phyloP scores from a whole-genome alignment of 208 protist species.

The Trichomonas tenax region DNA sequence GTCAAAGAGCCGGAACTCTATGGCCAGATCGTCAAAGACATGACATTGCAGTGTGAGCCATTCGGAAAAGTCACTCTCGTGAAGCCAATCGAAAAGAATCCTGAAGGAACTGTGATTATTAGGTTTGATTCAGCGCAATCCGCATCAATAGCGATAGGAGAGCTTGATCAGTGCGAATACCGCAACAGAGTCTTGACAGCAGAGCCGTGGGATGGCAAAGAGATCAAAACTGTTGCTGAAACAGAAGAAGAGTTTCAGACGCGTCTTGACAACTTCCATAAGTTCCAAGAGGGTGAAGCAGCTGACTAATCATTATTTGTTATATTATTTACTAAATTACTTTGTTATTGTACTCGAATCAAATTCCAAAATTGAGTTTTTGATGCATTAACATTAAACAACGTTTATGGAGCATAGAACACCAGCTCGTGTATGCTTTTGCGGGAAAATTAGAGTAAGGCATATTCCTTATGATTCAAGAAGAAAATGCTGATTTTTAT shows the following conservation, averaged over 20 bases:
- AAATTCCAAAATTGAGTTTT: no score
- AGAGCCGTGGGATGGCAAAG: conserved; percentile 9
- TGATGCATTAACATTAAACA: no score
- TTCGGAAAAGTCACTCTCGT: conserved; percentile 17
- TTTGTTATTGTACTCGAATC: no score
- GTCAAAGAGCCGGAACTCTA: background rate
- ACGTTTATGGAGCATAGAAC: no score
- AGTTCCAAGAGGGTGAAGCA: background rate
- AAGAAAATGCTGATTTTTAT: no score
- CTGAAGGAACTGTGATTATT: background rate
- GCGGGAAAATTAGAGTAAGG: no score
- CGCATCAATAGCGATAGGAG: background rate
- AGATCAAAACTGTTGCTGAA: background rate
- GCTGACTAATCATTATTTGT: background rate
- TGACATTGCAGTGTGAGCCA: background rate
- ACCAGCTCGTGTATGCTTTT: no score
- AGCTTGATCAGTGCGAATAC: conserved; percentile 1
- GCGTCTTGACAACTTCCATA: background rate
- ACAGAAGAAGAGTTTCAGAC: background rate
- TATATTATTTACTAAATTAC: background rate
- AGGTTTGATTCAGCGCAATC: background rate
- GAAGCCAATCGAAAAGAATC: conserved; percentile 1
- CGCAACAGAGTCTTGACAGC: background rate
- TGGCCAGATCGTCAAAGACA: background rate
- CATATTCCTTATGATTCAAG: no score